These are phyloP conservation scores for Zhuliangozyma blackwelliae DNA, from an alignment of 1,139 yeast species.

Conservation along the genomic window DNA sequence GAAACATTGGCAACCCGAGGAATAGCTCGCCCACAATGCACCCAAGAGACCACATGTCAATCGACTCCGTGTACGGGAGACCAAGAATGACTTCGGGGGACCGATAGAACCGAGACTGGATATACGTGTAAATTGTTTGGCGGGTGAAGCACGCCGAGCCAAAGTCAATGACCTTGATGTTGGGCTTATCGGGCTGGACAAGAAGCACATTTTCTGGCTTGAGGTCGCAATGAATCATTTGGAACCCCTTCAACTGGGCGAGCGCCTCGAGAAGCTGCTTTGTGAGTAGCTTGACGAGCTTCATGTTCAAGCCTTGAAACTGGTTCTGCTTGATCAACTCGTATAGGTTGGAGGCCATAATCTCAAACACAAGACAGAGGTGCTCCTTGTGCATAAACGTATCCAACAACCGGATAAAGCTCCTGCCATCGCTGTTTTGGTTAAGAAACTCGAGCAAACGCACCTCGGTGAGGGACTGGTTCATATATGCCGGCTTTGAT, in stretches of 20 bases:
- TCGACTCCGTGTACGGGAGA: constrained; percentile 82
- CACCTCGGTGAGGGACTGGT: constrained; percentile 90
- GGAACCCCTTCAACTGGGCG: constrained; percentile 73
- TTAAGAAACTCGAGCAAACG: constrained; percentile 79
- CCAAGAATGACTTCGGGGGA: constrained; percentile 96
- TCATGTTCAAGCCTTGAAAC: constrained; percentile 84
- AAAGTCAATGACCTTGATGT: constrained; percentile 89
- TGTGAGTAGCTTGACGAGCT: constrained; percentile 72
- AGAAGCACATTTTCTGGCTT: constrained; percentile 93
- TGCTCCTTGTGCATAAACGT: constrained; percentile 92
- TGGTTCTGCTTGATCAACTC: constrained; percentile 91
- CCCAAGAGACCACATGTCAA: constrained; percentile 98
- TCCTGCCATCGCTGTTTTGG: constrained; percentile 67
- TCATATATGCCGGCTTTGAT: constrained; percentile 85
- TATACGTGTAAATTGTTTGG: constrained; percentile 86
- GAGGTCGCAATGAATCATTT: constrained; percentile 90
- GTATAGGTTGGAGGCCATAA: constrained; percentile 81
- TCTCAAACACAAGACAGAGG: constrained; percentile 86
- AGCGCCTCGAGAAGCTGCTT: constrained; percentile 79
- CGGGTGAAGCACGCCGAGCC: constrained; percentile 95
- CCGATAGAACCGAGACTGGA: constrained; percentile 91
- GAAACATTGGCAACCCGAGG: constrained; percentile 89
- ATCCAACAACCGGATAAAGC: constrained; percentile 75
- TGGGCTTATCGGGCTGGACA: constrained; percentile 79
- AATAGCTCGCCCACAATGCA: constrained; percentile 94